Evolutionary conservation across 2,329 filamentous ascomycete genomes (phyloP), one percentile per base, ranked within the genome.

Genomic region (Paecilomyces niveus): DNA sequence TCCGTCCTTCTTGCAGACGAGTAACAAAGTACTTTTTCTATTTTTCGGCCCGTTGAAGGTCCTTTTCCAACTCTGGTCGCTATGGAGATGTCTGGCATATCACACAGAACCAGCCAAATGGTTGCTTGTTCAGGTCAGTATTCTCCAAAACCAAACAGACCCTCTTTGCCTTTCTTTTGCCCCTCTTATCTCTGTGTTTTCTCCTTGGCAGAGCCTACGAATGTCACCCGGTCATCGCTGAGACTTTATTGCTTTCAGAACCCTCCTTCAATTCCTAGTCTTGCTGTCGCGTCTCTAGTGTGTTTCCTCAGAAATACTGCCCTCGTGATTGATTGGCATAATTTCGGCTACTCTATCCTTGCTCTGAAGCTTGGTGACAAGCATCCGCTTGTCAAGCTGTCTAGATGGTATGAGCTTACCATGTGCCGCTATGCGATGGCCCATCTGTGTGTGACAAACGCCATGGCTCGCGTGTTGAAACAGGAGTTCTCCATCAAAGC

Each of bases 281-380:
- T 99, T 22, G 84, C 88, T 55, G 79, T 97, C 39, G 89, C 90
- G 15, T 80, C 87, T 22, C 61, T 92, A 3, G 81, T 90, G 54
- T 90, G 89, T 67, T 83, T 86, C 65, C 73, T 96, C 55, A 87
- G 94, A 54, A 88, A 90, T 65, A 96, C 90, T 45, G 84, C 85
- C 58, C 82, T 99, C 3, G 81, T 97, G 61, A 89, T 97, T 57
- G 94, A 99, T 78, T 99, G 94, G 94, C 94, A 99, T 79, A 99
- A 99, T 75, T 97, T 97, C 74, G 94, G 93, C 65, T 96, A 93
- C 81, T 93, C 91, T 8, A 96, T 99, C 66, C 84, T 99, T 3
- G 89, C 83, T 1, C 74, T 88, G 54, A 87, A 86, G 61, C 77
- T 89, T 1, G 84, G 85, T 0, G 63, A 76, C 1, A 73, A 70